Percentiles rank a stretch among this genome's conserved stretches.
Evolutionary conservation across 257 asterid genomes (phyloP).

Genomic region (Penstemon newberryi): DNA sequence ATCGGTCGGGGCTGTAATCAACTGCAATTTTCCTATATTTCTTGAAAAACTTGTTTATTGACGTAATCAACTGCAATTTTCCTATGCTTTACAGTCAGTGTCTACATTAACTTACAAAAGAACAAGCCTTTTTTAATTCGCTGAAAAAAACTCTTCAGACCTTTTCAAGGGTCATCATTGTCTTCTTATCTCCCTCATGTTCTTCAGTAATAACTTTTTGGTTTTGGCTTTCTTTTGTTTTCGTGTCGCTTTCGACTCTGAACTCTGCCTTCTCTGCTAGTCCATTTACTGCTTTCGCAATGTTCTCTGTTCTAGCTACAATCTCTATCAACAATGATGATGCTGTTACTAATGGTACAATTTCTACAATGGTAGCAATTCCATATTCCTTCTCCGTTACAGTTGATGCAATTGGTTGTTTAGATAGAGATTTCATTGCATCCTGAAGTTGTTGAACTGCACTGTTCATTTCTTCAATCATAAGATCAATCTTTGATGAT

Average conservation of each 20-base stretch:
- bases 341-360: conserved; percentile 54
- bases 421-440: conserved; percentile 45
- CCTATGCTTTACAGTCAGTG: neutral
- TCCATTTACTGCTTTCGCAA: conserved; percentile 45
- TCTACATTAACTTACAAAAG: conserved; percentile 8
- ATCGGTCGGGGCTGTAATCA: no score
- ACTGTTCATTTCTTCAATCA: conserved; percentile 56
- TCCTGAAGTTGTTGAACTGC: conserved; percentile 56
- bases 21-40: no score
- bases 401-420: conserved; percentile 33
- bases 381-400: conserved; percentile 24
- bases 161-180: conserved; percentile 39
- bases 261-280: conserved; percentile 64
- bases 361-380: conserved; percentile 41
- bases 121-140: neutral
- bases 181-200: conserved; percentile 31
- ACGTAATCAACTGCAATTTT: no score
- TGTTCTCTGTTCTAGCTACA: conserved; percentile 54
- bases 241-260: conserved; percentile 36
- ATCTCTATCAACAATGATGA: conserved; percentile 67
- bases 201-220: conserved; percentile 18
- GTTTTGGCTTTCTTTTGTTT: conserved; percentile 31
- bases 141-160: conserved; percentile 37
- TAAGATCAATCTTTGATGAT: conserved; percentile 47
- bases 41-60: no score